phyloP scores from a whole-genome alignment of 179 eudicot species.

The Silene noctiflora region DNA sequence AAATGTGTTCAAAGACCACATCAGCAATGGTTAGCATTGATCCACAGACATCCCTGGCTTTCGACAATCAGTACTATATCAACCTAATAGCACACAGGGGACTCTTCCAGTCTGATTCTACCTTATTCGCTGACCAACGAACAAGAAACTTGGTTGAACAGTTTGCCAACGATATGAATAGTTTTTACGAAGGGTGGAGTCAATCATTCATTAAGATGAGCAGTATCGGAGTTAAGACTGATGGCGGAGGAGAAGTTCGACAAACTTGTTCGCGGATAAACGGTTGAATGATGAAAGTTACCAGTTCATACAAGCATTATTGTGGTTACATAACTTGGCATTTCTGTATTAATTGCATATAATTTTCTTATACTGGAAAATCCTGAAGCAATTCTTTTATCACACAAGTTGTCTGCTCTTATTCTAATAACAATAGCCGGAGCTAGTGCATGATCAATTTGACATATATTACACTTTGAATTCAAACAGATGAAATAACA shows the following conservation, averaged over 20 bases:
- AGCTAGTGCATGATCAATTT: not conserved
- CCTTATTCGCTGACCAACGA: slow-evolving; percentile 34
- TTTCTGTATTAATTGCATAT: slow-evolving; percentile 26
- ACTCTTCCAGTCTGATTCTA: slow-evolving; percentile 45
- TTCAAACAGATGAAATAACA: not conserved
- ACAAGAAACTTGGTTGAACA: slow-evolving; percentile 37
- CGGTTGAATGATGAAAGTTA: slow-evolving; percentile 25
- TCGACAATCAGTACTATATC: slow-evolving; percentile 49
- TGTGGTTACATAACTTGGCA: slow-evolving; percentile 12
- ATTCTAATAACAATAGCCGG: not conserved
- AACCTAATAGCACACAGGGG: slow-evolving; percentile 39
- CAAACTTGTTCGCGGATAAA: slow-evolving; percentile 43
- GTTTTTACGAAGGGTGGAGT: slow-evolving; percentile 32
- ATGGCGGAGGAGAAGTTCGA: slow-evolving; percentile 41
- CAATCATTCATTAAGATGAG: slow-evolving; percentile 39
- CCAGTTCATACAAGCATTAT: not conserved
- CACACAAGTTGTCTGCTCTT: not conserved
- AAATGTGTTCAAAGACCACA: slow-evolving; percentile 30
- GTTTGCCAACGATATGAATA: slow-evolving; percentile 31
- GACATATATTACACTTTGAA: not conserved
- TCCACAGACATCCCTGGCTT: slow-evolving; percentile 38
- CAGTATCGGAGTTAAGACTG: slow-evolving; percentile 34
- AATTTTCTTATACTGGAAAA: slow-evolving; percentile 15
- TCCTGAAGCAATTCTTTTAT: slow-evolving; percentile 8
- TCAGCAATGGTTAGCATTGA: slow-evolving; percentile 35